Evolutionary conservation across 2,329 filamentous ascomycete species (phyloP), one percentile per base, ranked within the genome.

Genomic region (Aspergillus brasiliensis): DNA sequence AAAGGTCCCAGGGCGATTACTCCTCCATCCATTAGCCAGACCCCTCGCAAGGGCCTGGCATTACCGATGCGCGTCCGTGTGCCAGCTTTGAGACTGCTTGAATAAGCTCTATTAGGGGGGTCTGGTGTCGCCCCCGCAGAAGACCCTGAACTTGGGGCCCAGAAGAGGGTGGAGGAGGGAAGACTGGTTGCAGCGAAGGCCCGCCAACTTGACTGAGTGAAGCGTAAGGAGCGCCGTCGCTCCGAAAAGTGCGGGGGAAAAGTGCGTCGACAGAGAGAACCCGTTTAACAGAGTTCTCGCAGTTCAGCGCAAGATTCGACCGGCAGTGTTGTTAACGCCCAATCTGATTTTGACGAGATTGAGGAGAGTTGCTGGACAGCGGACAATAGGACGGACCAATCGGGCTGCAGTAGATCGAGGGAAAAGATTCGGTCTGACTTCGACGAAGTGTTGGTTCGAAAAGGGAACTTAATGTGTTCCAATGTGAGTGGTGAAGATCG

Each of bases 121-220:
- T 82, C 96, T 94, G 84, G 92, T 95, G 84, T 95, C 91, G 83
- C 92, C 91, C 90, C 94, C 93, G 84, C 88, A 88, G 80, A 94
- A 94, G 88, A 96, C 92, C 92, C 92, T 91, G 84, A 88, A 88
- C 78, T 88, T 88, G 81, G 92, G 94, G 84, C 92, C 92, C 79
- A 94, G 89, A 83, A 96, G 91, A 86, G 92, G 93, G 84, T 89
- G 89, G 77, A 89, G 84, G 82, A 89, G 89, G 79, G 88, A 89
- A 78, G 90, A 86, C 81, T 85, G 81, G 80, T 84, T 79, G 80
- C 84, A 83, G 80, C 84, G 86, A 87, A 88, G 83, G 85, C 90
- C 90, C 91, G 91, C 92, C 92, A 96, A 96, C 87, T 96, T 96
- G 92, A 87, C 90, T 87, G 86, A 86, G 80, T 84, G 62, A 49